A percentile compares a stretch with the other conserved stretches of the same genome.
Conservation (phyloP, 768 basidiomycete genomes). For the Phylloporus sp. region DNA sequence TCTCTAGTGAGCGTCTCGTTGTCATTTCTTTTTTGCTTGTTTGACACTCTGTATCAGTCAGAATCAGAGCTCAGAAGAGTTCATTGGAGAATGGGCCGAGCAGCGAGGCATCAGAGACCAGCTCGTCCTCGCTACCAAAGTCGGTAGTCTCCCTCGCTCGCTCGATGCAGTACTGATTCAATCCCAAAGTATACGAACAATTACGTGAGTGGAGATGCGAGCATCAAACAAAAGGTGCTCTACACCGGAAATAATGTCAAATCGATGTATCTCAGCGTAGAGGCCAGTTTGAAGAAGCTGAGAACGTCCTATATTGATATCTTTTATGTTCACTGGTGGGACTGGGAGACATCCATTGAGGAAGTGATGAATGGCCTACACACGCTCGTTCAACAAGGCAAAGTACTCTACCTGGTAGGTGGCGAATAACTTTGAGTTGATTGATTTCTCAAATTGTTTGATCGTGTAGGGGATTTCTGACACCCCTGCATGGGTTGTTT, state of each 20-base stretch:
- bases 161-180: not conserved
- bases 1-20: constrained; percentile 32
- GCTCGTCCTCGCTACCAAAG: constrained; percentile 45
- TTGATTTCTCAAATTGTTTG: constrained; percentile 8
- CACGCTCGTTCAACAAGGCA: constrained; percentile 35
- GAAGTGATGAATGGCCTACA: constrained; percentile 41
- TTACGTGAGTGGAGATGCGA: constrained; percentile 11
- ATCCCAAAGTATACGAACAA: constrained; percentile 21
- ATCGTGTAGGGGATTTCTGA: constrained; percentile 25
- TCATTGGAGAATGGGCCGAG: constrained; percentile 51
- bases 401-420: constrained; percentile 35
- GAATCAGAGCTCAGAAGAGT: constrained; percentile 51
- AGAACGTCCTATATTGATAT: constrained; percentile 23
- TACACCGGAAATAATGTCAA: constrained; percentile 50
- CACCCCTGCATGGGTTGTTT: constrained; percentile 39
- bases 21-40: not conserved
- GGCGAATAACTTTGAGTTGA: not conserved
- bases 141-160: not conserved
- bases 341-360: constrained; percentile 36
- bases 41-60: constrained; percentile 33
- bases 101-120: constrained; percentile 42
- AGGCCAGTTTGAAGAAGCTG: constrained; percentile 23
- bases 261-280: constrained; percentile 38
- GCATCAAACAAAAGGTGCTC: constrained; percentile 31
- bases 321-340: constrained; percentile 32